Conservation (phyloP, 108 stramenopile genomes). For the Nitzschia inconspicua region DNA sequence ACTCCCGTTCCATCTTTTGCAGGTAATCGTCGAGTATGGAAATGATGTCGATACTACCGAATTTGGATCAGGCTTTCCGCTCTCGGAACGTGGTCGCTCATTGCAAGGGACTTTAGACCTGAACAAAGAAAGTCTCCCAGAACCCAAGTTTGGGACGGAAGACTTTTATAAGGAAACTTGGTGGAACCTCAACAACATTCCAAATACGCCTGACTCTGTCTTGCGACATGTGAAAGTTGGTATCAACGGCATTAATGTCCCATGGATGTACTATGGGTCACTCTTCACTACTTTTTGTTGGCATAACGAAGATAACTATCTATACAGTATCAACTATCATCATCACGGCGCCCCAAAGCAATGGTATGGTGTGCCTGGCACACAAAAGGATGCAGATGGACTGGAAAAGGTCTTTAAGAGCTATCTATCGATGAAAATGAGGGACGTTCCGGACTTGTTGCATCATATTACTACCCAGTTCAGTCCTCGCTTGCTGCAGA, state of each 20-base stretch:
- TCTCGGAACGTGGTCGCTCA: conserved; percentile 68
- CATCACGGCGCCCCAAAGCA: conserved; percentile 95
- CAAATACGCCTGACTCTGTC: conserved; percentile 79
- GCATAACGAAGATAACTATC: conserved; percentile 99
- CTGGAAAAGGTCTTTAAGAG: conserved; percentile 86
- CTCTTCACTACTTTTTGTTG: conserved; percentile 98
- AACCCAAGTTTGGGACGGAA: conserved; percentile 77
- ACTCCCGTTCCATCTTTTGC: too few species aligned
- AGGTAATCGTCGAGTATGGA: conserved; percentile 96
- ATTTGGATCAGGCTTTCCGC: conserved; percentile 92
- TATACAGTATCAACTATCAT: conserved; percentile 98
- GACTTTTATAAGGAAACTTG: conserved; percentile 87
- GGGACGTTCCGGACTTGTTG: conserved; percentile 88
- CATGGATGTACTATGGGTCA: conserved; percentile 94
- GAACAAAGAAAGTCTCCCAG: conserved; percentile 47
- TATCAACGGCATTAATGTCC: conserved; percentile 96
- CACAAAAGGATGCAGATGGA: conserved; percentile 71
- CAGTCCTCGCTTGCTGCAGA: conserved; percentile 80
- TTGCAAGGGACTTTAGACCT: conserved; percentile 47
- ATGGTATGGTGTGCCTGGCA: conserved; percentile 96
- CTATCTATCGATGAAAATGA: conserved; percentile 89
- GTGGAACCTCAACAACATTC: conserved; percentile 99
- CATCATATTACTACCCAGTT: conserved; percentile 96
- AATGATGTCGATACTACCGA: conserved; percentile 90
- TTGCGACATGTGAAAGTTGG: conserved; percentile 88